Percentiles rank a stretch among this genome's conserved stretches.
Evolutionary conservation across 495 filamentous ascomycete genomes (phyloP).

Genomic region (Aspergillus haitiensis): DNA sequence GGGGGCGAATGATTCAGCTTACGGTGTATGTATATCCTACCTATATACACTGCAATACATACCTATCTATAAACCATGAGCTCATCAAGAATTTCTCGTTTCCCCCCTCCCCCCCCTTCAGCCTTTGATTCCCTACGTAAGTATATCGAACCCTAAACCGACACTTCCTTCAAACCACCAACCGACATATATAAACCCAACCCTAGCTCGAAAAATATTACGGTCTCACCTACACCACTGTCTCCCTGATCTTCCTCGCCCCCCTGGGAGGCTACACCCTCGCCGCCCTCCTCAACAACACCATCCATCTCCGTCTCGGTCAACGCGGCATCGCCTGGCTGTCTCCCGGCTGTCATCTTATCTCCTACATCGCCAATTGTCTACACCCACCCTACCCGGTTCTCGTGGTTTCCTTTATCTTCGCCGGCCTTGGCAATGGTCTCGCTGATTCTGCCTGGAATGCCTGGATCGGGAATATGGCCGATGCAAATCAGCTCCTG

Average conservation of each 20-base stretch:
- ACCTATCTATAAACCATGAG: no score
- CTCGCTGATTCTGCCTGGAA: conserved; percentile 64
- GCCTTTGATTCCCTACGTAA: conserved; percentile 62
- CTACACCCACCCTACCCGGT: conserved; percentile 62
- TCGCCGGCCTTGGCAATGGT: conserved; percentile 66
- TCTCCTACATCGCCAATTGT: conserved; percentile 61
- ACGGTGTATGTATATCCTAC: conserved; percentile 54
- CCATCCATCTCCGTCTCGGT: conserved; percentile 59
- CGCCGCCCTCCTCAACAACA: conserved; percentile 58
- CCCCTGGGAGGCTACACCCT: conserved; percentile 59
- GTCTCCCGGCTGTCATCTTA: conserved; percentile 61
- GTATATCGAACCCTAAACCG: conserved; percentile 4
- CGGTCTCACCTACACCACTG: conserved; percentile 55
- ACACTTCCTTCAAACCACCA: neutral
- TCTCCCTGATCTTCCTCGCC: conserved; percentile 65
- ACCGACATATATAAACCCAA: neutral
- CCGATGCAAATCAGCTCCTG: conserved; percentile 59
- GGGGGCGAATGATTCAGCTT: conserved; percentile 80
- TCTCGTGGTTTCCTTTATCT: conserved; percentile 55
- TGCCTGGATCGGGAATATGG: conserved; percentile 64
- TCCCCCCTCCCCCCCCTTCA: conserved; percentile 25
- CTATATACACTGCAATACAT: no score
- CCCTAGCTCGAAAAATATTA: conserved; percentile 60
- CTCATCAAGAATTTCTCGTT: no score
- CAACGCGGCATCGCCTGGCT: conserved; percentile 74